Conservation (phyloP, 2,329 filamentous ascomycete species). For the Colletotrichum limetticola region DNA sequence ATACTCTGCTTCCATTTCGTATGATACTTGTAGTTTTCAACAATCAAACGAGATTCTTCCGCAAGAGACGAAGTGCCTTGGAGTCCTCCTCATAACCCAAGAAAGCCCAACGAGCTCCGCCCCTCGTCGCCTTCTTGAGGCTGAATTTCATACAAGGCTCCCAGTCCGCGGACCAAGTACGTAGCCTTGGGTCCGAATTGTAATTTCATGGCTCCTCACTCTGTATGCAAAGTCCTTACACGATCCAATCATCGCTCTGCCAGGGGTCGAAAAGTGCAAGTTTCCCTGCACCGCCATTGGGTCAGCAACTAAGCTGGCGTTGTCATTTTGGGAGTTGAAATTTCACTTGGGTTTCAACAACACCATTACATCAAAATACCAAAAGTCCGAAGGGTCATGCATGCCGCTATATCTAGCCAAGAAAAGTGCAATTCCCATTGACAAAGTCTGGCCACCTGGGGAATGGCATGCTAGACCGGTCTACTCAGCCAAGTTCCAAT, state of each 20-base stretch:
- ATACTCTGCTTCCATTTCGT: no score
- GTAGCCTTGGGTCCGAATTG: neutral
- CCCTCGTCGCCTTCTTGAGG: constrained; percentile 2
- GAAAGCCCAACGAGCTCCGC: neutral
- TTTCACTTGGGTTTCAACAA: neutral
- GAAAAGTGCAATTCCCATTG: neutral
- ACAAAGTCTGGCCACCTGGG: neutral
- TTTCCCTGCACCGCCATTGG: neutral
- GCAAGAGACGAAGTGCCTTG: neutral
- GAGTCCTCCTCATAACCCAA: neutral
- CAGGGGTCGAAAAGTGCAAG: neutral
- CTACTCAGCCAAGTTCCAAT: neutral
- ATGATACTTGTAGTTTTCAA: neutral
- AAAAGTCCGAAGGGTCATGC: neutral
- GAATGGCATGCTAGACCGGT: neutral
- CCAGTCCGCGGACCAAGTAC: constrained; percentile 1
- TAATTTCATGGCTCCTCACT: neutral
- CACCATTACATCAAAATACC: neutral
- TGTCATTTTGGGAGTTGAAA: neutral
- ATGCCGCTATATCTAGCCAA: neutral
- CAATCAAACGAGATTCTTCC: neutral
- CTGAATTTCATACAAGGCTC: neutral
- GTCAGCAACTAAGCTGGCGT: neutral
- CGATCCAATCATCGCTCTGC: neutral
- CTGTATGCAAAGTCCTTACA: neutral